Evolutionary conservation across 345 rosid species (phyloP), one percentile per base, ranked within the genome.

Genomic region (Linum usitatissimum): DNA sequence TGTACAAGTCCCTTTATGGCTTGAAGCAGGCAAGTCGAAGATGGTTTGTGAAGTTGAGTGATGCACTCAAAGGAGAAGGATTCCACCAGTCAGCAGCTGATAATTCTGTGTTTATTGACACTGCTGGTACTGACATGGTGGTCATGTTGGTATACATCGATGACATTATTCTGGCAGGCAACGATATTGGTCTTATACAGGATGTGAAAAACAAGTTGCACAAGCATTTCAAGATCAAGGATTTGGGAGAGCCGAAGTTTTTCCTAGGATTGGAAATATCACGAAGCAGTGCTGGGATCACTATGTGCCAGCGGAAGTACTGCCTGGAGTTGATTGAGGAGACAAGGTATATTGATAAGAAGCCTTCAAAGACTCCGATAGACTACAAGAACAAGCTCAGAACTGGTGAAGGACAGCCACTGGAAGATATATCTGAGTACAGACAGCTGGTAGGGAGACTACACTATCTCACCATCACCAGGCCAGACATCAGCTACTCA

Each of bases 181-280:
- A 57, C 18, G 51, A 66, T 23, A 23, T 31, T 57, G 15, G 18
- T 28, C 18, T 57, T 17, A 66, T 66, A 15, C n/a, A 66, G 9
- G 63, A 45, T 6, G 30, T 30, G 1, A 59, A 66, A 3, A 4
- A 6, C 0, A 12, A 1, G 1, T 36, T 10, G 5, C 30, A 12
- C 6, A 9, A 49, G 0, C 57, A 19, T 6, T 66, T 66, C 9
- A 42, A 45, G 18, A 3, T 66, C 0, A 66, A 66, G 5, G 28
- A 58, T 3, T 0, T 58, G 3, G 15, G 17, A 20, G 1, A 59
- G 34, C 13, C 42, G 4, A 66, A 59, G 18, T 66, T 57, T 18
- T 59, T 59, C 4, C 49, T 66, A 1, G 6, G 51, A 0, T 13
- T 66, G 18, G 49, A 66, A 17, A 31, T 30, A 21, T 30, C 51